phyloP scores from a whole-genome alignment of 495 filamentous ascomycete genomes.

The Thermothielavioides terrestris region DNA sequence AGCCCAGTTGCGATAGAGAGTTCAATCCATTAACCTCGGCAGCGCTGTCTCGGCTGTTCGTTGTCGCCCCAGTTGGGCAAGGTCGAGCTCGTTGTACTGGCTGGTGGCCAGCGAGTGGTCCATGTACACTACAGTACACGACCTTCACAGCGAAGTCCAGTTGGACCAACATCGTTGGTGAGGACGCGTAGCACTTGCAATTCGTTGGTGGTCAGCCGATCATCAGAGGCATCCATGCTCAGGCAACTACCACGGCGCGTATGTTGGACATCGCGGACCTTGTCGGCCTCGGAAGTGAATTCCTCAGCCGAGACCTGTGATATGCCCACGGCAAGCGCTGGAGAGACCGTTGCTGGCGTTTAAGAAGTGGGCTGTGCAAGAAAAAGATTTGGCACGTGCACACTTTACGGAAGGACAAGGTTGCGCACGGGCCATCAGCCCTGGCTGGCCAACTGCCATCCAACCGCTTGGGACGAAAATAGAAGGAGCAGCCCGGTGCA shows the following conservation, averaged over 20 bases:
- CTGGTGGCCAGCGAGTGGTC: too few relatives aligned
- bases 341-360: neutral
- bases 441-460: neutral
- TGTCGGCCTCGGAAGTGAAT: neutral
- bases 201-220: neutral
- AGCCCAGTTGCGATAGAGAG: too few relatives aligned
- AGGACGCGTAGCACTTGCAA: neutral
- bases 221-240: neutral
- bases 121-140: too few relatives aligned
- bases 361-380: constrained; percentile 3
- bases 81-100: too few relatives aligned
- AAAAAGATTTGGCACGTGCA: neutral
- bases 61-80: too few relatives aligned
- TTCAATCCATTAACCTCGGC: too few relatives aligned
- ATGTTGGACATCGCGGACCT: neutral
- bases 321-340: constrained; percentile 1
- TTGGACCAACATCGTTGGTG: neutral
- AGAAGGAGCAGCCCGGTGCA: constrained; percentile 3
- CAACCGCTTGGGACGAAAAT: constrained; percentile 17
- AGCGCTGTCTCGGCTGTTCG: too few relatives aligned
- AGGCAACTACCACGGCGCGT: neutral
- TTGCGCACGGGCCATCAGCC: constrained; percentile 1
- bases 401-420: neutral
- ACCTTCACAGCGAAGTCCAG: neutral
- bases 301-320: neutral